Evolutionary conservation across 148 eudicot genomes (phyloP).

Genomic region (Fagopyrum homotropicum): DNA sequence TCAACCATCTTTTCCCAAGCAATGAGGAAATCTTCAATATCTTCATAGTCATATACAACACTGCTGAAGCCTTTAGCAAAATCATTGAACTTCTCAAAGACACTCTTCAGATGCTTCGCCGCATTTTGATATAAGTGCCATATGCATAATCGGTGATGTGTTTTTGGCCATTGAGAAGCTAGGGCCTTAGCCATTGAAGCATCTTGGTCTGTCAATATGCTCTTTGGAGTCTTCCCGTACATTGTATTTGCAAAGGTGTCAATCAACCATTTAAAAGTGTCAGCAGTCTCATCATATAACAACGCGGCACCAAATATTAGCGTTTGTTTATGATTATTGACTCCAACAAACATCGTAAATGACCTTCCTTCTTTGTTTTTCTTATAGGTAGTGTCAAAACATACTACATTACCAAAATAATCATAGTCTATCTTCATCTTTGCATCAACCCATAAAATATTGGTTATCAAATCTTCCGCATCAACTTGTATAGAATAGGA

Average conservation of each 20-base stretch:
- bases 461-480: slow-evolving; percentile 45
- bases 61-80: background rate
- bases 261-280: slow-evolving; percentile 45
- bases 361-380: slow-evolving; percentile 40
- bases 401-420: slow-evolving; percentile 55
- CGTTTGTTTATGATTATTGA: slow-evolving; percentile 53
- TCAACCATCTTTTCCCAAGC: background rate
- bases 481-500: slow-evolving; percentile 52
- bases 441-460: no score
- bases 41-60: background rate
- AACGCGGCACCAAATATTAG: slow-evolving; percentile 56
- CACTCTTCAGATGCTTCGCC: background rate
- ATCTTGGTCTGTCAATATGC: slow-evolving; percentile 42
- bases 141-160: no score
- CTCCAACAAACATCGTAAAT: slow-evolving; percentile 53
- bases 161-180: no score
- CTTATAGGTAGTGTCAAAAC: slow-evolving; percentile 43
- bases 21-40: background rate
- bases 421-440: slow-evolving; percentile 43
- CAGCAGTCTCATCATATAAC: slow-evolving; percentile 47
- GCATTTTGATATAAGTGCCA: no score
- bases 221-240: slow-evolving; percentile 35
- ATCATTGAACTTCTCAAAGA: background rate
- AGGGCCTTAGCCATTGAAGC: no score
- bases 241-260: slow-evolving; percentile 49